A percentile compares a stretch with the other conserved stretches of the same genome.
Evolutionary conservation across 805 yeast species (phyloP).

Genomic region (Yarrowia bubula): DNA sequence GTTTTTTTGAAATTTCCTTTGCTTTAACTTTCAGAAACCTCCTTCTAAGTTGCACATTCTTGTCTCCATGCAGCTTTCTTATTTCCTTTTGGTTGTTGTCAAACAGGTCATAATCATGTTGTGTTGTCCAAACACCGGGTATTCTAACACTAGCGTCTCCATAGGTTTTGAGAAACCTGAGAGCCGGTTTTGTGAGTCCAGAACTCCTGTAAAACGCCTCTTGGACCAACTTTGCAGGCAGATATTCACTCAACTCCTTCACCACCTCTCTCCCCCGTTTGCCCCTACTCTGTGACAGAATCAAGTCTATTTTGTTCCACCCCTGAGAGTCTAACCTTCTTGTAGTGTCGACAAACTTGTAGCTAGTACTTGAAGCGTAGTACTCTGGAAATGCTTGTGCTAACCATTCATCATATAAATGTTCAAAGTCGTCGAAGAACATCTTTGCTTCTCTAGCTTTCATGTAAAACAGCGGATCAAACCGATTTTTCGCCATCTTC

Average conservation of each 20-base stretch:
- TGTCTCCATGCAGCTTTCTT: not conserved
- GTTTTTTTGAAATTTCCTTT: no score
- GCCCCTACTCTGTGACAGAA: not conserved
- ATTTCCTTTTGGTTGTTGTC: not conserved
- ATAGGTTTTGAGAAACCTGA: not conserved
- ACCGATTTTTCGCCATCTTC: not conserved
- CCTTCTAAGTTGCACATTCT: not conserved
- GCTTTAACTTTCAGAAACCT: not conserved
- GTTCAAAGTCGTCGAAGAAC: not conserved
- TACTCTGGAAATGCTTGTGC: not conserved
- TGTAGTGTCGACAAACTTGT: not conserved
- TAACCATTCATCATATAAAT: not conserved
- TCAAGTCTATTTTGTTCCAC: not conserved
- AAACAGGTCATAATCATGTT: not conserved
- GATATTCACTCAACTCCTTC: not conserved
- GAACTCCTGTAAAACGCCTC: slow-evolving; percentile 8
- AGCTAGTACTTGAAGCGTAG: not conserved
- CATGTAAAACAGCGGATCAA: not conserved
- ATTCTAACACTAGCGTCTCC: not conserved
- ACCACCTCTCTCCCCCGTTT: not conserved
- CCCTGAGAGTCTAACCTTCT: not conserved
- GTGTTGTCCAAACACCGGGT: not conserved
- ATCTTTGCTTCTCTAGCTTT: not conserved
- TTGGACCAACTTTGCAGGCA: not conserved
- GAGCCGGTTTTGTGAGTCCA: not conserved